These are phyloP conservation scores for Draba incana DNA, from an alignment of 345 rosid species.

Conservation along the genomic window DNA sequence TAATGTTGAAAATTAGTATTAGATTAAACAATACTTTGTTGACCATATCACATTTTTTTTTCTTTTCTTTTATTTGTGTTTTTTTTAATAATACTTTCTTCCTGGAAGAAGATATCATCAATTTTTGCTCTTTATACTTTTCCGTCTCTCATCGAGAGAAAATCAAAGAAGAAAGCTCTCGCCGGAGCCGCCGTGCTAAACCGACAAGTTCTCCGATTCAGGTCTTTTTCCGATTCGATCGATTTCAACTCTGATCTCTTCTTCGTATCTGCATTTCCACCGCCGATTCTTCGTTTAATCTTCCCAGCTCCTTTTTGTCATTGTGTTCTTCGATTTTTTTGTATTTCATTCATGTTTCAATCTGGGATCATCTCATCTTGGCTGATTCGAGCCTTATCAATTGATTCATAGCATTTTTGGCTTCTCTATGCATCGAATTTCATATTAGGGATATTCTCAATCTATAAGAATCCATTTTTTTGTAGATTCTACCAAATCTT, in stretches of 20 bases:
- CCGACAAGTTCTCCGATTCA: constrained; percentile 28
- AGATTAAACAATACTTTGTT: constrained; percentile 3
- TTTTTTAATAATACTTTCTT: constrained; percentile 15
- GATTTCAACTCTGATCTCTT: constrained; percentile 22
- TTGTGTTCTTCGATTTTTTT: neutral
- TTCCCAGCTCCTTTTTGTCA: constrained; percentile 20
- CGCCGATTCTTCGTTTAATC: neutral
- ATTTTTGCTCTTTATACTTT: constrained; percentile 33
- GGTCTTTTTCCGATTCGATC: constrained; percentile 28
- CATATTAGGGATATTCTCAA: neutral
- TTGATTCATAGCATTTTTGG: neutral
- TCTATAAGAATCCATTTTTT: neutral
- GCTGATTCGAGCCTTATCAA: neutral
- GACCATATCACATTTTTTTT: constrained; percentile 33
- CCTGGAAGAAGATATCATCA: constrained; percentile 19
- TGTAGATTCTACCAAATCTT: neutral
- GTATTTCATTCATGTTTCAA: neutral
- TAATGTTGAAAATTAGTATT: too few species aligned
- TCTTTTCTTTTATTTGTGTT: neutral
- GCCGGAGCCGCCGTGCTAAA: constrained; percentile 15
- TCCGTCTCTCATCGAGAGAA: constrained; percentile 35
- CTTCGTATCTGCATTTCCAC: constrained; percentile 27
- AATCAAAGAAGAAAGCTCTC: constrained; percentile 20
- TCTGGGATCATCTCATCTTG: constrained; percentile 15
- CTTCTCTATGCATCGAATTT: constrained; percentile 11